phyloP scores from a whole-genome alignment of 371 early-diverging fungal genomes.

The Mortierella sp. region DNA sequence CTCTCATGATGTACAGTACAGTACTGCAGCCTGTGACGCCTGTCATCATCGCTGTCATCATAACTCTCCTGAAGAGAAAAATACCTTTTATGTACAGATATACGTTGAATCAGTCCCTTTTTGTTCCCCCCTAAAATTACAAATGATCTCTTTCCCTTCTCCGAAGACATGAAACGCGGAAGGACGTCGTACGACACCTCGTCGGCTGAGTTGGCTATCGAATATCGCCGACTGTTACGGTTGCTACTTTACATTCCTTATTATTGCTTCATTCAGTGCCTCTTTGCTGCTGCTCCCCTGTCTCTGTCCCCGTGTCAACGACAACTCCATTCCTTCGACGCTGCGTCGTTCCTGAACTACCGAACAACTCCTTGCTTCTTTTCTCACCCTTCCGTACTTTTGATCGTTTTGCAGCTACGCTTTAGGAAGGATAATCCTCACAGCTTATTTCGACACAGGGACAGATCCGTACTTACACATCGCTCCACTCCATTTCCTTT shows the following conservation, averaged over 20 bases:
- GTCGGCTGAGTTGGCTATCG: background rate
- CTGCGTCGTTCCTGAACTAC: background rate
- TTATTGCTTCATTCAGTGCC: too few relatives aligned
- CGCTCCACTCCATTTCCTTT: background rate
- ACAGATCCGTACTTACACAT: background rate
- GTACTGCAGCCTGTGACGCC: background rate
- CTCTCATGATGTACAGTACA: background rate
- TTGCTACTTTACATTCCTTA: too few relatives aligned
- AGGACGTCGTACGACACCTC: slow-evolving; percentile 9
- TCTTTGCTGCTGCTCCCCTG: too few relatives aligned
- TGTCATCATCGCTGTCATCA: background rate
- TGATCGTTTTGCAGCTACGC: background rate
- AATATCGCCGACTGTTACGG: too few relatives aligned
- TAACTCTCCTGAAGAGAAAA: slow-evolving; percentile 9
- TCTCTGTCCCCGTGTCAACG: too few relatives aligned
- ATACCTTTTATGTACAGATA: too few relatives aligned
- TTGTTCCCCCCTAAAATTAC: slow-evolving; percentile 10
- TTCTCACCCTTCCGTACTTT: background rate
- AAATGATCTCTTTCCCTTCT: background rate
- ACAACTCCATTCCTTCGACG: background rate
- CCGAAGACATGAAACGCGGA: slow-evolving; percentile 23
- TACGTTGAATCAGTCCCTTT: too few relatives aligned
- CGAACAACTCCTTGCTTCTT: background rate
- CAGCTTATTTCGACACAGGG: background rate
- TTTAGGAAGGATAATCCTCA: background rate